phyloP scores from a whole-genome alignment of 75 land plant species.

The Gnetum montanum region DNA sequence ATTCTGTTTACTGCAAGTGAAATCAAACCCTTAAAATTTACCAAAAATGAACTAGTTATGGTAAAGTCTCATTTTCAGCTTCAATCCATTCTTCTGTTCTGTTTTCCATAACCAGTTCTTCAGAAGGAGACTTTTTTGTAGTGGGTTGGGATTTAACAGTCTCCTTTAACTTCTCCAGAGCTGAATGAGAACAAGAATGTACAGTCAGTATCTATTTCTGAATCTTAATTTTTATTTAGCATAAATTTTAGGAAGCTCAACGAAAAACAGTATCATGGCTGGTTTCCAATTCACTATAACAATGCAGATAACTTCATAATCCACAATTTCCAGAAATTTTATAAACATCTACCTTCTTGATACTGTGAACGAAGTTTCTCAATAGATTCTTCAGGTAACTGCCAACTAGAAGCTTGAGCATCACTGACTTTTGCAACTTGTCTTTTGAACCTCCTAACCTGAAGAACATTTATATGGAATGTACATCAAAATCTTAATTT shows the following conservation, averaged over 20 bases:
- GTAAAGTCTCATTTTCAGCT: background rate
- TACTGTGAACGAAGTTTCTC: slow-evolving; percentile 41
- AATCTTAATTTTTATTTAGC: background rate
- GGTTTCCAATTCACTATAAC: background rate
- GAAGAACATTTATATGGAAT: background rate
- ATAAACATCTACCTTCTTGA: slow-evolving; percentile 26
- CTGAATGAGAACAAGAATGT: too few species aligned
- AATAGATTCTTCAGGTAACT: slow-evolving; percentile 35
- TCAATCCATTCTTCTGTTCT: slow-evolving; percentile 5
- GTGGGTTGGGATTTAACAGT: slow-evolving; percentile 12
- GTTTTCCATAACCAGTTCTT: background rate
- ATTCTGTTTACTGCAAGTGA: too few species aligned
- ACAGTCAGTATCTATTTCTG: too few species aligned
- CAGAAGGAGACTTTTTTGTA: background rate
- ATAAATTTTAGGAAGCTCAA: background rate
- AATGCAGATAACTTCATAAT: background rate
- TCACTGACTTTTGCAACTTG: slow-evolving; percentile 58
- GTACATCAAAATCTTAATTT: background rate
- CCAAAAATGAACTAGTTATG: too few species aligned
- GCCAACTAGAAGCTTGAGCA: slow-evolving; percentile 25
- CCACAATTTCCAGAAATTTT: background rate
- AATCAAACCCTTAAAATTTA: too few species aligned
- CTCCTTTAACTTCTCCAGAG: slow-evolving; percentile 24
- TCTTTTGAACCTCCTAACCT: slow-evolving; percentile 71
- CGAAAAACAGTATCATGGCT: too few species aligned